Evolutionary conservation across 2,329 filamentous ascomycete species (phyloP).

Genomic region (Aspergillus sp.): DNA sequence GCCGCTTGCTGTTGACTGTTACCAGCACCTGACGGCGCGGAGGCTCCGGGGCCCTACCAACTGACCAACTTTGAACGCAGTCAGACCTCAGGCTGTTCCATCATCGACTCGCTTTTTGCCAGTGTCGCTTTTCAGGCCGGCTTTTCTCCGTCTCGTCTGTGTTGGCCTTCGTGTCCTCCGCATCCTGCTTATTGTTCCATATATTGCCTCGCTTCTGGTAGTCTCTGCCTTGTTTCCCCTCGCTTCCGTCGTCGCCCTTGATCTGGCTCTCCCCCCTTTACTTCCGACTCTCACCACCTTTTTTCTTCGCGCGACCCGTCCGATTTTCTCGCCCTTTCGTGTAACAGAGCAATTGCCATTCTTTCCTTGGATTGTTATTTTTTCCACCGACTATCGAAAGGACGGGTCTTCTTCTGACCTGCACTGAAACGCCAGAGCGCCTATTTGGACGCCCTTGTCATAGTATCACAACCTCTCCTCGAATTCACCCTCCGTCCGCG

Average conservation of each 20-base stretch:
- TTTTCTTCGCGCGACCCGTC: neutral
- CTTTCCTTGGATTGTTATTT: neutral
- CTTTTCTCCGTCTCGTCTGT: neutral
- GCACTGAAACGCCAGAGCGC: neutral
- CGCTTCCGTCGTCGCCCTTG: neutral
- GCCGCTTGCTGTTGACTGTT: neutral
- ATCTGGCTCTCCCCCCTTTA: conserved; percentile 7
- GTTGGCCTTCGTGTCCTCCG: neutral
- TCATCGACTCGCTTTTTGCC: neutral
- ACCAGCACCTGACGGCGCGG: neutral
- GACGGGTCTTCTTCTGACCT: neutral
- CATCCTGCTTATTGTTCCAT: neutral
- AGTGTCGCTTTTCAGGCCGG: neutral
- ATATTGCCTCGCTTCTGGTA: neutral
- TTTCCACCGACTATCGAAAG: neutral
- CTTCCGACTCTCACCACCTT: neutral
- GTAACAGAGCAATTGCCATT: neutral
- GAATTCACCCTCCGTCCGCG: neutral
- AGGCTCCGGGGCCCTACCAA: neutral
- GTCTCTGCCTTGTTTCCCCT: neutral
- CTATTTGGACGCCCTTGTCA: neutral
- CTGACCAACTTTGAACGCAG: neutral
- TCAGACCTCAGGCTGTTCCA: neutral
- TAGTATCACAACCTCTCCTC: neutral
- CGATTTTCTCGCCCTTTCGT: neutral